Evolutionary conservation across 2,329 filamentous ascomycete species (phyloP), one percentile per base, ranked within the genome.

Genomic region (Talaromyces sp.): DNA sequence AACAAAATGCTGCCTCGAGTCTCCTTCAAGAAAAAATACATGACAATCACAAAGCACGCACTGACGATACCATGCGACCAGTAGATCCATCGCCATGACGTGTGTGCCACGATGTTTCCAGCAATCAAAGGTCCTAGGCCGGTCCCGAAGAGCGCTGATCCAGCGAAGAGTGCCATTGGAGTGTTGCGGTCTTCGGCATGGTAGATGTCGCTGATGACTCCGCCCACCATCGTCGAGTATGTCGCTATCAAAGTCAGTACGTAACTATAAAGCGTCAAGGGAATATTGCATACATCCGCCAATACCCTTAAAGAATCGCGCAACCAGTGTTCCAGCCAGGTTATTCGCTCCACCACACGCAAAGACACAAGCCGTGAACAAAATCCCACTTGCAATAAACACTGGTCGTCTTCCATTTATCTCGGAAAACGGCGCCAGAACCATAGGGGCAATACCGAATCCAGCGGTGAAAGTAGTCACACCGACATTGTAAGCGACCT

Each of bases 181-280:
- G 90, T 92, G 71, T 97, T 97, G 39, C 94, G 84, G 52, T 91
- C 88, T 66, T 90, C 81, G 10, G 91, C 87, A 57, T 89, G 86
- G 79, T 93, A 97, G 65, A 97, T 85, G 72, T 97, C 93, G 60
- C 90, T 90, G 47, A 97, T 89, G 3, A 97, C 90, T 3, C 93
- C 93, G n/a, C 93, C 93, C 0, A 96, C 90, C 84, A 97, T 93
- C 24, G 92, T 95, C 52, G 90, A 92, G 73, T 96, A 96, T 0
- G 85, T 87, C 39, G 74, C 77, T 80, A 43, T n/a, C 31, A n/a
- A 19, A 31, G 56, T 60, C 9, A 50, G 31, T 50, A 27, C 8
- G 16, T 14, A 11, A 7, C 14, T 43, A 35, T 22, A 13, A 13
- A 13, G 45, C 31, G 43, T 75, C 60, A 0, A 71, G 0, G 43